Evolutionary conservation across 164 flowering plant species (phyloP).

Genomic region (Magnolia sinica): DNA sequence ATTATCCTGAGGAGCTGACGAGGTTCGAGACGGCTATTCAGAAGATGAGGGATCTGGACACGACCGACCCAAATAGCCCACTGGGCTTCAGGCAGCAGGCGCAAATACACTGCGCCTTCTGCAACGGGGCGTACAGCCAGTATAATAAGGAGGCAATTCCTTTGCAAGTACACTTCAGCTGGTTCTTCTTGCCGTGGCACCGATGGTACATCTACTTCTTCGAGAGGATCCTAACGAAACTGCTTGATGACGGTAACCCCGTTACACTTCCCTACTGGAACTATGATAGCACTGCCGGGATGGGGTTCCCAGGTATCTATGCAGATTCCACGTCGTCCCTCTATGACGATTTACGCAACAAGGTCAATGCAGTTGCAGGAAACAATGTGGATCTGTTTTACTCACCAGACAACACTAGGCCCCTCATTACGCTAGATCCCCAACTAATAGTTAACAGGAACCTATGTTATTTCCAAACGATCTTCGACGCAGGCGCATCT

Average conservation of each 20-base stretch:
- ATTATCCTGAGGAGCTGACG: not conserved
- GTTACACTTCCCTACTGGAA: slow-evolving; percentile 13
- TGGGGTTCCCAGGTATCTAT: not conserved
- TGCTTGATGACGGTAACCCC: slow-evolving; percentile 2
- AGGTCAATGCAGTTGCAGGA: not conserved
- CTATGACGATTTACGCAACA: slow-evolving; percentile 5
- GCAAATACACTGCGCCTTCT: slow-evolving; percentile 9
- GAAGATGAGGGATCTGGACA: slow-evolving; percentile 3
- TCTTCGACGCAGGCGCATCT: not conserved
- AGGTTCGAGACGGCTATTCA: not conserved
- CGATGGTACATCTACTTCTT: slow-evolving; percentile 13
- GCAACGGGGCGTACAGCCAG: slow-evolving; percentile 9
- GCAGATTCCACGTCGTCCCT: not conserved
- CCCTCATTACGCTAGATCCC: no score
- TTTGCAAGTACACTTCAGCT: slow-evolving; percentile 10
- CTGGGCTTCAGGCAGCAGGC: slow-evolving; percentile 3
- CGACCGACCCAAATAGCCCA: no score
- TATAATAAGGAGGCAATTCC: no score
- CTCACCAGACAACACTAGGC: no score
- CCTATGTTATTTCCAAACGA: not conserved
- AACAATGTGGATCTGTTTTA: not conserved
- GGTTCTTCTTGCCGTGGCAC: slow-evolving; percentile 14
- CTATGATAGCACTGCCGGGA: slow-evolving; percentile 4
- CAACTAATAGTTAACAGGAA: not conserved
- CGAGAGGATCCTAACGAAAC: slow-evolving; percentile 6